Evolutionary conservation across 805 yeast species (phyloP).

Genomic region (Lipomyces lipofer): DNA sequence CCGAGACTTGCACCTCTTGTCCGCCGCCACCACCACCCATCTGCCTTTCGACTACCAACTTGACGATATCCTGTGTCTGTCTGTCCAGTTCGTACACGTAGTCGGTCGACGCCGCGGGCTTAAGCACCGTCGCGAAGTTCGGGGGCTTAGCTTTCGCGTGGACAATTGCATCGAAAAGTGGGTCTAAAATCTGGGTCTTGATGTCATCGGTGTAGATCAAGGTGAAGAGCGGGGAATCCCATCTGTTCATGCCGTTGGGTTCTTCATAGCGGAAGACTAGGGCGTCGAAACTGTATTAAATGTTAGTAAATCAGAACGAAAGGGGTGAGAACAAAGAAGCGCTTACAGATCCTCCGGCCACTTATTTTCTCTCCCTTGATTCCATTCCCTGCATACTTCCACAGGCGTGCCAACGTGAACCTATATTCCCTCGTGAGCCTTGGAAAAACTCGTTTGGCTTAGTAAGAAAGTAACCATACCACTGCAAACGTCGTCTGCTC

Average conservation of each 20-base stretch:
- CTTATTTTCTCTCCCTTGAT: constrained; percentile 36
- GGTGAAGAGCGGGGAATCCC: constrained; percentile 92
- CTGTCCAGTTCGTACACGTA: constrained; percentile 77
- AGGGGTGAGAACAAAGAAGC: neutral
- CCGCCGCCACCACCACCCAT: constrained; percentile 46
- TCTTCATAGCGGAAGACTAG: constrained; percentile 88
- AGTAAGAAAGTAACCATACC: constrained; percentile 31
- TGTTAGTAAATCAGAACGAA: neutral
- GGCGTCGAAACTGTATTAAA: constrained; percentile 47
- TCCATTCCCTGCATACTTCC: constrained; percentile 65
- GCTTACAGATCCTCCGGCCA: constrained; percentile 32
- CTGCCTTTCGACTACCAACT: constrained; percentile 62
- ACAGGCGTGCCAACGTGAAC: constrained; percentile 74
- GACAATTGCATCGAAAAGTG: constrained; percentile 54
- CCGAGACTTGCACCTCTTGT: constrained; percentile 44
- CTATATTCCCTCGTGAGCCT: neutral
- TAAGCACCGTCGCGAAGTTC: constrained; percentile 78
- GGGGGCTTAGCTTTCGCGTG: constrained; percentile 62
- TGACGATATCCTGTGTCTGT: constrained; percentile 64
- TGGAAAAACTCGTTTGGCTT: neutral
- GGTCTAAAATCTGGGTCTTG: constrained; percentile 52
- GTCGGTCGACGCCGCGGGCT: constrained; percentile 74
- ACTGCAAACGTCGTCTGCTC: constrained; percentile 79
- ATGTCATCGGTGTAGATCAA: constrained; percentile 55
- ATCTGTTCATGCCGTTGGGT: constrained; percentile 78